A percentile compares a stretch with the other conserved stretches of the same genome.
These are phyloP conservation scores for Arthrobotrys pseudoclavata DNA, from an alignment of 2,329 filamentous ascomycete species.

Conservation along the genomic window DNA sequence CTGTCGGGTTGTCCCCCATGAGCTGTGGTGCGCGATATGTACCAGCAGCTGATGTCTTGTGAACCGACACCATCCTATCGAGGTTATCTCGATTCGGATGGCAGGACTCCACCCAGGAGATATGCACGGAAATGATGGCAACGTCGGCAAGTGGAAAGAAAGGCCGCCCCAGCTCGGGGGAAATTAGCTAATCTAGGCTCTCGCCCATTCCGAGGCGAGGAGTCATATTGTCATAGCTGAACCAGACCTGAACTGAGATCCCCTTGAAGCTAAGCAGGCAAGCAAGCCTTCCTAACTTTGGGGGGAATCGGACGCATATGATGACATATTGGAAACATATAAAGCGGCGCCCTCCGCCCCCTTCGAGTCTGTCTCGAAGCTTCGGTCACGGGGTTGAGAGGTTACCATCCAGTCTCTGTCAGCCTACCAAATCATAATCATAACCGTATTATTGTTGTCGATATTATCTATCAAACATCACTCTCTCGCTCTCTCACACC, in stretches of 20 bases:
- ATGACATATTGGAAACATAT: conserved; percentile 36
- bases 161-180: conserved; percentile 38
- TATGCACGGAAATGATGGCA: not conserved
- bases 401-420: conserved; percentile 27
- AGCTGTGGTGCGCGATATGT: conserved; percentile 1
- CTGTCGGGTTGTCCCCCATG: conserved; percentile 7
- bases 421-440: conserved; percentile 29
- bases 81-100: conserved; percentile 25
- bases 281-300: not conserved
- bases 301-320: not conserved
- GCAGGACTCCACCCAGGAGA: conserved; percentile 19
- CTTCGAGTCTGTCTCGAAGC: conserved; percentile 26
- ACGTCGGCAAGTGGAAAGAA: conserved; percentile 30
- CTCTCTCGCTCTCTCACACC: conserved; percentile 9
- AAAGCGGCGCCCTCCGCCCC: conserved; percentile 44
- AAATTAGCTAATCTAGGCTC: conserved; percentile 32
- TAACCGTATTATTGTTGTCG: not conserved
- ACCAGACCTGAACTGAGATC: conserved; percentile 3
- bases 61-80: not conserved
- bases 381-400: conserved; percentile 28
- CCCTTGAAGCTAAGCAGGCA: conserved; percentile 17
- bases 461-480: no score
- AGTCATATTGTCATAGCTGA: conserved; percentile 31
- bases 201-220: conserved; percentile 26
- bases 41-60: not conserved